Evolutionary conservation across 2,329 filamentous ascomycete species (phyloP).

Genomic region (Trichoderma semiorbis): DNA sequence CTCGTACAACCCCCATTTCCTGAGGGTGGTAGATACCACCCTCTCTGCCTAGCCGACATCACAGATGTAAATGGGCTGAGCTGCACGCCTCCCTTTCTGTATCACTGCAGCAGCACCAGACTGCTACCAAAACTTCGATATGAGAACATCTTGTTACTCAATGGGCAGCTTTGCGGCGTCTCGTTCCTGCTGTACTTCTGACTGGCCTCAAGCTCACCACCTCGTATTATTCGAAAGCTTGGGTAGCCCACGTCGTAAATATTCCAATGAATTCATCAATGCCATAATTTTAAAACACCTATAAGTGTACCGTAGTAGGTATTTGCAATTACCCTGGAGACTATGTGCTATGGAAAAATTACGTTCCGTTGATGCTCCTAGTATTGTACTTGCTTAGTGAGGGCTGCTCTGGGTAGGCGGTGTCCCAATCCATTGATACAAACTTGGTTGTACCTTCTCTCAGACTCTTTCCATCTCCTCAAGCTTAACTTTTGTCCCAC

Average conservation of each 20-base stretch:
- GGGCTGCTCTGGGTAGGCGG: neutral
- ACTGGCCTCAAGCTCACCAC: neutral
- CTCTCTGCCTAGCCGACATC: neutral
- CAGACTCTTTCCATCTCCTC: neutral
- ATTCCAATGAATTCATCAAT: neutral
- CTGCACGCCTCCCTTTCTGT: neutral
- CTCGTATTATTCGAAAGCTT: neutral
- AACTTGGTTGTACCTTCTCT: neutral
- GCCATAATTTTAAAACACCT: neutral
- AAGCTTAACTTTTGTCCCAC: neutral
- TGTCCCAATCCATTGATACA: neutral
- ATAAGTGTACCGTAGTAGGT: neutral
- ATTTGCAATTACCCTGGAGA: neutral
- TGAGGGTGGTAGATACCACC: neutral
- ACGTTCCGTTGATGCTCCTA: too few relatives aligned
- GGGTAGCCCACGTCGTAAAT: neutral
- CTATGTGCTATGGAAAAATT: neutral
- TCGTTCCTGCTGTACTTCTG: neutral
- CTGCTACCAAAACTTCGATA: neutral
- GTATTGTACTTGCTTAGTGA: neutral
- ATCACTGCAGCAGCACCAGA: neutral
- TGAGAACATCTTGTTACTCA: neutral
- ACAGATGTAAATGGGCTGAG: neutral
- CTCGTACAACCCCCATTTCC: neutral
- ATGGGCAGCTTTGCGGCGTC: neutral